Percentiles rank a stretch among this genome's conserved stretches.
Evolutionary conservation across 2,329 filamentous ascomycete genomes (phyloP).

Genomic region (Bipolaris bicolor): DNA sequence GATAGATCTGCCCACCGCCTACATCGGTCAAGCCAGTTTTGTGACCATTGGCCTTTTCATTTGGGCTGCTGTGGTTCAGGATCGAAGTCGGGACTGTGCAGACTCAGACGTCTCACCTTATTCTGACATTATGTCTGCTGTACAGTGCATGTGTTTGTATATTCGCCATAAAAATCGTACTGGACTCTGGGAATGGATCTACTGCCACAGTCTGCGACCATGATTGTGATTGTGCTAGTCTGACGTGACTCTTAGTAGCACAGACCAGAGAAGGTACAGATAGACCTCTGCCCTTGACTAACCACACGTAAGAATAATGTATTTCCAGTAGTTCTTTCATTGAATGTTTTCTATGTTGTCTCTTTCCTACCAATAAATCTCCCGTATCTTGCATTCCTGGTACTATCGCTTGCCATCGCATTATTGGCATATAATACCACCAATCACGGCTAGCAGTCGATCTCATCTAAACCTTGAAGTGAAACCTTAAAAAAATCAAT

Average conservation of each 20-base stretch:
- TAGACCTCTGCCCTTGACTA: neutral
- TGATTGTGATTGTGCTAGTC: neutral
- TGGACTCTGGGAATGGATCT: neutral
- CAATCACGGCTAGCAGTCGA: too few relatives aligned
- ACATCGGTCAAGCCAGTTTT: too few relatives aligned
- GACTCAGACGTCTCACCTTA: too few relatives aligned
- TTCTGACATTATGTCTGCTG: too few relatives aligned
- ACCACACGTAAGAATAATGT: neutral
- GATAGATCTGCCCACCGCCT: too few relatives aligned
- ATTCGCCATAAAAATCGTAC: neutral
- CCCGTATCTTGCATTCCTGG: too few relatives aligned
- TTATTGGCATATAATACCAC: neutral
- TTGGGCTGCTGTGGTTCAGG: too few relatives aligned
- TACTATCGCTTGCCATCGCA: neutral
- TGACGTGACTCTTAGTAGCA: neutral
- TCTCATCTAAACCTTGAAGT: neutral
- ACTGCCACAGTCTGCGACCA: neutral
- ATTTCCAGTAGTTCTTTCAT: neutral
- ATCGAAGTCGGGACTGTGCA: too few relatives aligned
- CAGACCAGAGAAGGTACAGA: neutral
- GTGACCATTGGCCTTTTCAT: too few relatives aligned
- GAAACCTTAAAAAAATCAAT: neutral
- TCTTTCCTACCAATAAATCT: neutral
- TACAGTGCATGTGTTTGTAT: too few relatives aligned
- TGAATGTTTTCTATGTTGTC: neutral